A percentile compares a stretch with the other conserved stretches of the same genome.
phyloP scores from a whole-genome alignment of 441 rosid genomes.

The Raphanus hybrid region DNA sequence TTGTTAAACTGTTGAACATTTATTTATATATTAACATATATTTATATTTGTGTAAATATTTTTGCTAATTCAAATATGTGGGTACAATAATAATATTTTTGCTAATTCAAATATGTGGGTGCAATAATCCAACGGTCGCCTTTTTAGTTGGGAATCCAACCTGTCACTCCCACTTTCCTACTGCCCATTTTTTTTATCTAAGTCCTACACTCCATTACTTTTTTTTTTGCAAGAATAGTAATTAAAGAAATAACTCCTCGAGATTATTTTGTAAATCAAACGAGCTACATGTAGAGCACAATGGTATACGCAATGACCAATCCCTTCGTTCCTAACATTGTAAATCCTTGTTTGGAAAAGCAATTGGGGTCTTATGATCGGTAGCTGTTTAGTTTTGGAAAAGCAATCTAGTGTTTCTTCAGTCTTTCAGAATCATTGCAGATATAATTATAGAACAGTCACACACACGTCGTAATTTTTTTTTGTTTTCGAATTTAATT shows the following conservation, averaged over 20 bases:
- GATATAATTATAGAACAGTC: too few species aligned
- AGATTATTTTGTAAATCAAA: not conserved
- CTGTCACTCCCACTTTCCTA: constrained; percentile 22
- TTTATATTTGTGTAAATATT: not conserved
- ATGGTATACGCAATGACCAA: not conserved
- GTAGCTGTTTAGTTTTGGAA: too few species aligned
- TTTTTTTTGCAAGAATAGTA: not conserved
- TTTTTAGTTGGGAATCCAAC: constrained; percentile 34
- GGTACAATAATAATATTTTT: constrained; percentile 8
- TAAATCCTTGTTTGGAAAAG: not conserved
- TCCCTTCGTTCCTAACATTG: not conserved
- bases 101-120: constrained; percentile 6
- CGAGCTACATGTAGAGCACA: not conserved
- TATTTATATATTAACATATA: not conserved
- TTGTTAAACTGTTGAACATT: not conserved
- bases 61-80: constrained; percentile 8
- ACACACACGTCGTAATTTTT: too few species aligned
- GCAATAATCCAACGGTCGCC: constrained; percentile 38
- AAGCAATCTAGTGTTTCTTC: too few species aligned
- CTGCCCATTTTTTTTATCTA: not conserved
- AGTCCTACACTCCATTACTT: not conserved
- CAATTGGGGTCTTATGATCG: not conserved
- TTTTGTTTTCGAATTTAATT: too few species aligned
- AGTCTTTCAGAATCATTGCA: too few species aligned
- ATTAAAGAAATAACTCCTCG: not conserved